Evolutionary conservation across 1,284 basidiomycete species (phyloP).

Genomic region (Tremellales sp.): DNA sequence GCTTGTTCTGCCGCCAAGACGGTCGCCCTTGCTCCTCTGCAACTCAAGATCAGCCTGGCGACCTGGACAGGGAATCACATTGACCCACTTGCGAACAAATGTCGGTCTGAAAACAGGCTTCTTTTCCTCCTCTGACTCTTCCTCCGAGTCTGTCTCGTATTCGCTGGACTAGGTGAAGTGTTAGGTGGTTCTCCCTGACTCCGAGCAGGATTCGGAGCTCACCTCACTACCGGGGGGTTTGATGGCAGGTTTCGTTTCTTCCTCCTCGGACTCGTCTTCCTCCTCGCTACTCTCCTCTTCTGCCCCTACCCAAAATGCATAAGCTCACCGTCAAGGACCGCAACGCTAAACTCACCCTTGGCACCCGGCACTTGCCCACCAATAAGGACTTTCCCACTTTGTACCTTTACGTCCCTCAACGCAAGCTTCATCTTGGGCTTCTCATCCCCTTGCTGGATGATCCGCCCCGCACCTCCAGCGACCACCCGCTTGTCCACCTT

Average conservation of each 20-base stretch:
- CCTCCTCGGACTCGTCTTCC: conserved; percentile 34
- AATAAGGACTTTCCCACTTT: conserved; percentile 22
- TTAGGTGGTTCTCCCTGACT: conserved; percentile 16
- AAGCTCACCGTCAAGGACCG: background rate
- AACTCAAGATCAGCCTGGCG: background rate
- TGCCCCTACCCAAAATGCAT: conserved; percentile 13
- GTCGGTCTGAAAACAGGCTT: conserved; percentile 47
- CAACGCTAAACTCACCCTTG: conserved; percentile 7
- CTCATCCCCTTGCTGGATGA: conserved; percentile 23
- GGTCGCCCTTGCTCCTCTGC: conserved; percentile 34
- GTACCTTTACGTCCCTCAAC: conserved; percentile 39
- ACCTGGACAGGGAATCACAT: background rate
- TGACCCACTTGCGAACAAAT: conserved; percentile 43
- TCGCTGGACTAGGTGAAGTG: conserved; percentile 42
- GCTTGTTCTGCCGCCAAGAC: conserved; percentile 39
- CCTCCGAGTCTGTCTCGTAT: conserved; percentile 47
- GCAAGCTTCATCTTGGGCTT: conserved; percentile 31
- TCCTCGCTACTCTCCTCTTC: conserved; percentile 34
- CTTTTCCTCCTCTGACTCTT: conserved; percentile 41
- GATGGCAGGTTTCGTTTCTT: conserved; percentile 26
- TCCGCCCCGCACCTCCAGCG: conserved; percentile 45
- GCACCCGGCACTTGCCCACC: conserved; percentile 27
- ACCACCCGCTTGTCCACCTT: conserved; percentile 28
- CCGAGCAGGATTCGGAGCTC: conserved; percentile 16
- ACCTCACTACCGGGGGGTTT: too few species aligned